phyloP scores from a whole-genome alignment of 345 rosid genomes.

The Eucalyptus pauciflora region DNA sequence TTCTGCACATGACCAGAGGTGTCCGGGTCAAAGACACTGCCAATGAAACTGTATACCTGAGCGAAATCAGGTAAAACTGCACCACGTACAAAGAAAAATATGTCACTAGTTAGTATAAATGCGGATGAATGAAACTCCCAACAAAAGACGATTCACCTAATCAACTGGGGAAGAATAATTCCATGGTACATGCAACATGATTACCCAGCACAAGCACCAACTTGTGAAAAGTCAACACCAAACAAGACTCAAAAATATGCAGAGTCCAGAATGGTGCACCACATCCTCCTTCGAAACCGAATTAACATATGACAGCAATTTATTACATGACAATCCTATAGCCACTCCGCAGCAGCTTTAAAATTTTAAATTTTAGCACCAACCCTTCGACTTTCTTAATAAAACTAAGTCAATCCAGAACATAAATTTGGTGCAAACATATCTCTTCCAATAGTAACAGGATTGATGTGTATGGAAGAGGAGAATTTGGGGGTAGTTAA shows the following conservation, averaged over 20 bases:
- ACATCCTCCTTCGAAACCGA: neutral
- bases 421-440: neutral
- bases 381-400: neutral
- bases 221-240: neutral
- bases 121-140: neutral
- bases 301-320: neutral
- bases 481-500: neutral
- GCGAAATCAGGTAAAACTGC: conserved; percentile 84
- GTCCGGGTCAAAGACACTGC: conserved; percentile 77
- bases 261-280: neutral
- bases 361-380: neutral
- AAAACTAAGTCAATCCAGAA: neutral
- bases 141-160: neutral
- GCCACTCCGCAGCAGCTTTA: neutral
- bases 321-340: neutral
- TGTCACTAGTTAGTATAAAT: neutral
- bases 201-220: neutral
- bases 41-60: conserved; percentile 80
- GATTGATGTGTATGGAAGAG: neutral
- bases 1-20: conserved; percentile 63
- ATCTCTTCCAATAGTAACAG: neutral
- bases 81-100: neutral
- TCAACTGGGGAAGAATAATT: neutral
- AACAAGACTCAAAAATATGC: neutral
- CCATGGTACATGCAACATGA: neutral